A percentile compares a stretch with the other conserved stretches of the same genome.
phyloP scores from a whole-genome alignment of 1,284 basidiomycete species.

The Pholiota adiposa region DNA sequence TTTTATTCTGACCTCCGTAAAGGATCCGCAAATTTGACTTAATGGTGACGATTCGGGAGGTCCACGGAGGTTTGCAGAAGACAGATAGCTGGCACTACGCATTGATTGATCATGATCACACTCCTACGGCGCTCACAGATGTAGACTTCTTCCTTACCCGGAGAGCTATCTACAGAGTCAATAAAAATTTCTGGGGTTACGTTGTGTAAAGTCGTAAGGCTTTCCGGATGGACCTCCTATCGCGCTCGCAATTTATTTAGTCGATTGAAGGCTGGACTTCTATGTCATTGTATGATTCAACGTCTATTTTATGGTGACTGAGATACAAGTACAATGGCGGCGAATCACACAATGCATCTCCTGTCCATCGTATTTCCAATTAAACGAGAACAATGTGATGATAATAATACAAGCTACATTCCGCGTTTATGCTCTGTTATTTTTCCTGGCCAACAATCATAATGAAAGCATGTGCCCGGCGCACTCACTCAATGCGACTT shows the following conservation, averaged over 20 bases:
- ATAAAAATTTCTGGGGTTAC: background rate
- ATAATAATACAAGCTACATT: too few species aligned
- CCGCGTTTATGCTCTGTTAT: too few species aligned
- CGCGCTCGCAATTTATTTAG: background rate
- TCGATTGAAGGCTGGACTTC: background rate
- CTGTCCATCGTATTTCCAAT: too few species aligned
- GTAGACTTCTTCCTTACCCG: conserved; percentile 3
- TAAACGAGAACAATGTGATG: too few species aligned
- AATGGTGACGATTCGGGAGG: background rate
- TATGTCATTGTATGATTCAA: background rate
- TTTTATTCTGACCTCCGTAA: background rate
- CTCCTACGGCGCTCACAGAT: background rate
- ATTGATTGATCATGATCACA: background rate
- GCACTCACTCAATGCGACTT: background rate
- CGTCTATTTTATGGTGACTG: background rate
- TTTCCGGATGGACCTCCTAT: background rate
- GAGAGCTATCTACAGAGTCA: conserved; percentile 3
- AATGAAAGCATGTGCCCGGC: background rate
- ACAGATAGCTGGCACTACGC: background rate
- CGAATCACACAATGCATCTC: too few species aligned
- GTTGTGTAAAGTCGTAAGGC: background rate
- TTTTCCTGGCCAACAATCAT: too few species aligned
- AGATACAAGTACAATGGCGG: background rate
- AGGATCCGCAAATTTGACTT: background rate
- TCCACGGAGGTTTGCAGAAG: background rate